Evolutionary conservation across 805 yeast species (phyloP).

Genomic region (Myxozyma melibiosi): DNA sequence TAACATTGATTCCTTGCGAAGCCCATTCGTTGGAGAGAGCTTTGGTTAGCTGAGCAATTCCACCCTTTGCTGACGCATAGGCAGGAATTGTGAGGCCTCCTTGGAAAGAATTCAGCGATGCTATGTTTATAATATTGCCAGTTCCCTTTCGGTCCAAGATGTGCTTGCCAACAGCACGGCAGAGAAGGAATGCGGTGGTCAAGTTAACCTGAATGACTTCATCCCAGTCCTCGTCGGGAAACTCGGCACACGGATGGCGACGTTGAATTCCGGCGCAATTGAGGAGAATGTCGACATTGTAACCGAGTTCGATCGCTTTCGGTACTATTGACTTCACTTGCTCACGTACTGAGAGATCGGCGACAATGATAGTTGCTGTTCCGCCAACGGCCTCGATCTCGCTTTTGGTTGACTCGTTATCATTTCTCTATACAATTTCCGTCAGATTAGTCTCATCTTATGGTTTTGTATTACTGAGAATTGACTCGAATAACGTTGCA

Average conservation of each 20-base stretch:
- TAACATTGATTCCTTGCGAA: slow-evolving; percentile 49
- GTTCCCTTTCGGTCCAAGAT: slow-evolving; percentile 42
- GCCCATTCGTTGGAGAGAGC: slow-evolving; percentile 53
- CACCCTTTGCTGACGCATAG: slow-evolving; percentile 50
- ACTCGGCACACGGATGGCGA: slow-evolving; percentile 43
- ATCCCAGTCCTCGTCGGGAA: slow-evolving; percentile 46
- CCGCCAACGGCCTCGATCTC: slow-evolving; percentile 39
- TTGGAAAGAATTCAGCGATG: slow-evolving; percentile 48
- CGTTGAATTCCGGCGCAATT: slow-evolving; percentile 50
- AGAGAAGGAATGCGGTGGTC: slow-evolving; percentile 45
- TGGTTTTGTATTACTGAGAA: too few species aligned
- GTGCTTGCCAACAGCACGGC: slow-evolving; percentile 46
- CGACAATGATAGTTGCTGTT: slow-evolving; percentile 37
- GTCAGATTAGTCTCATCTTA: background rate
- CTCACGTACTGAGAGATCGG: slow-evolving; percentile 39
- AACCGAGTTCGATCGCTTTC: slow-evolving; percentile 41
- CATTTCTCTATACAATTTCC: slow-evolving; percentile 19
- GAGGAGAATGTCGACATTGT: slow-evolving; percentile 46
- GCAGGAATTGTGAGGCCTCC: slow-evolving; percentile 48
- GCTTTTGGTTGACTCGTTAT: slow-evolving; percentile 36
- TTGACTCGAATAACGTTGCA: background rate
- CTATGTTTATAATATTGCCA: slow-evolving; percentile 51
- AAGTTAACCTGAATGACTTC: slow-evolving; percentile 49
- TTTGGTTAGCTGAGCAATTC: slow-evolving; percentile 44
- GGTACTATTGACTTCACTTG: slow-evolving; percentile 40